Evolutionary conservation across 208 protist genomes (phyloP).

Genomic region (Leishmania major): DNA sequence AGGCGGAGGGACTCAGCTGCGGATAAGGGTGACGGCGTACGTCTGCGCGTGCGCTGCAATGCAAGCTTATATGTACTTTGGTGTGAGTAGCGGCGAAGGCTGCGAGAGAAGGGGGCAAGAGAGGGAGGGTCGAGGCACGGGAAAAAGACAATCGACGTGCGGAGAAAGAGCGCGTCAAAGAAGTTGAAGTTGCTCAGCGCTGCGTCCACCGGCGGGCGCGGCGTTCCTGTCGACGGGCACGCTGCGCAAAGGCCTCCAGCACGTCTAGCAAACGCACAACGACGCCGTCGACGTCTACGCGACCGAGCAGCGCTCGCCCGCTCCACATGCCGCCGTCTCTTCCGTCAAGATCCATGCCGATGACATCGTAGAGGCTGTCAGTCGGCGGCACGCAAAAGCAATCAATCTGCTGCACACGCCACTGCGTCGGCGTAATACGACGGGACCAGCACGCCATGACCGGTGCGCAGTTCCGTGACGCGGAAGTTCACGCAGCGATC

Average conservation of each 20-base stretch:
- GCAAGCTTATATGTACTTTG: not conserved
- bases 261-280: conserved; percentile 6
- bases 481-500: conserved; percentile 47
- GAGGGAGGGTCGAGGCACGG: not conserved
- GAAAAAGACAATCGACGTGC: not conserved
- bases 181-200: conserved; percentile 16
- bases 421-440: conserved; percentile 28
- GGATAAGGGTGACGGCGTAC: not conserved
- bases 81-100: not conserved
- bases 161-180: not conserved
- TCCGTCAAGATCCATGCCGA: not conserved
- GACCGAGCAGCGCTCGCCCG: not conserved
- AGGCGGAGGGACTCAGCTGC: not conserved
- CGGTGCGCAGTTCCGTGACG: conserved; percentile 38
- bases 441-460: conserved; percentile 43
- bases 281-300: not conserved
- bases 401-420: not conserved
- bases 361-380: not conserved
- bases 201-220: not conserved
- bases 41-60: not conserved
- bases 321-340: not conserved
- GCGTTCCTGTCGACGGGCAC: not conserved
- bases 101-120: not conserved
- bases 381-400: not conserved
- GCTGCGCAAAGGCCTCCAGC: conserved; percentile 16